Conservation (phyloP, 805 yeast species). For the Candida orba region DNA sequence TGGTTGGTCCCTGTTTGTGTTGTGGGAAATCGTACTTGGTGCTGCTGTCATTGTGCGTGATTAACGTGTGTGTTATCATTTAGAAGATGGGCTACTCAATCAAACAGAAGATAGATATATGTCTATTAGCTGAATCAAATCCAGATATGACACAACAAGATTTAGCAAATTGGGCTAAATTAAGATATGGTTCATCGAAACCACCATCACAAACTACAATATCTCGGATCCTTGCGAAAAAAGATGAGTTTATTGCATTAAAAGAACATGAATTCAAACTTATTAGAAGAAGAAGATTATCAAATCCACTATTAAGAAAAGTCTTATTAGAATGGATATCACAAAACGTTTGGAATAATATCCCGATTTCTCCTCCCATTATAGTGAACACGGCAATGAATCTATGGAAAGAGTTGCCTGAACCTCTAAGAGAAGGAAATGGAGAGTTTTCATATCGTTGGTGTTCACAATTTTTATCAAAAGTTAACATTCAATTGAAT, state of each 20-base stretch:
- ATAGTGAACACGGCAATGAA: conserved; percentile 56
- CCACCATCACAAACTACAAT: conserved; percentile 66
- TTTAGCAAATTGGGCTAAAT: conserved; percentile 57
- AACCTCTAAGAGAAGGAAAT: conserved; percentile 48
- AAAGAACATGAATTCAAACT: conserved; percentile 45
- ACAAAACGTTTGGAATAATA: conserved; percentile 59
- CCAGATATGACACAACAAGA: conserved; percentile 64
- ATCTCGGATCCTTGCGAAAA: conserved; percentile 50
- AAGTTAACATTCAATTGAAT: conserved; percentile 44
- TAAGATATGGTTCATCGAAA: conserved; percentile 41
- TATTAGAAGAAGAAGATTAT: conserved; percentile 37
- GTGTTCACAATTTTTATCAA: conserved; percentile 38
- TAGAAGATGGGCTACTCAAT: conserved; percentile 46
- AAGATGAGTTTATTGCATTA: conserved; percentile 43
- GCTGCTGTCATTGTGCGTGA: too few relatives aligned
- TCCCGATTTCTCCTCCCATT: conserved; percentile 58
- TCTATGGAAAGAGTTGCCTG: conserved; percentile 55
- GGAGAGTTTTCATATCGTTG: conserved; percentile 62
- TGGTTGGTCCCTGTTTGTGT: too few relatives aligned
- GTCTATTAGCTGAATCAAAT: conserved; percentile 59
- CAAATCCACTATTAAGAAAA: conserved; percentile 49
- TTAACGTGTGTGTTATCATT: too few relatives aligned
- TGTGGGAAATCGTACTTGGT: too few relatives aligned
- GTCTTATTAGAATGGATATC: conserved; percentile 67
- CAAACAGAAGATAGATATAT: conserved; percentile 59